Conservation (phyloP, 495 filamentous ascomycete species). For the Hyphodiscus hymeniophilus region DNA sequence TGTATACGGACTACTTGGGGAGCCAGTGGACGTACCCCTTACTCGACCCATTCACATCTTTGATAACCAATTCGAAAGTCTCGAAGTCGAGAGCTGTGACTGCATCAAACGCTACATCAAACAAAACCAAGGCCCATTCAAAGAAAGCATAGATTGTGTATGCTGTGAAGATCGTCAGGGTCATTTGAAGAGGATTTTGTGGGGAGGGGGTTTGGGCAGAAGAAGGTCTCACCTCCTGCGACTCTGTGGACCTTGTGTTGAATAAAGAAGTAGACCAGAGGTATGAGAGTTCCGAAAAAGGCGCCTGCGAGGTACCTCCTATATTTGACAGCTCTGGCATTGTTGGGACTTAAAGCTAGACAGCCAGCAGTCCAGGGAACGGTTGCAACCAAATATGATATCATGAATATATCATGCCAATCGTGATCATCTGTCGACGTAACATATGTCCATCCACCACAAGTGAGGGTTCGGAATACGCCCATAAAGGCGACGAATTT, state of each 20-base stretch:
- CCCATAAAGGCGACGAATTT: slow-evolving; percentile 77
- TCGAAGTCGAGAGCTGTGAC: slow-evolving; percentile 94
- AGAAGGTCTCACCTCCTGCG: slow-evolving; percentile 62
- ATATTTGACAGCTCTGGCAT: slow-evolving; percentile 77
- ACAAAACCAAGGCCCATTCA: slow-evolving; percentile 91
- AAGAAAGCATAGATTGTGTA: slow-evolving; percentile 99
- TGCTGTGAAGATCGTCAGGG: slow-evolving; percentile 41
- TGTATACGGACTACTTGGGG: slow-evolving; percentile 56
- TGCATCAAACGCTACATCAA: slow-evolving; percentile 95
- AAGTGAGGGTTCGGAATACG: slow-evolving; percentile 82
- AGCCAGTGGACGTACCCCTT: slow-evolving; percentile 99
- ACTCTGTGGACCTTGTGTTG: slow-evolving; percentile 97
- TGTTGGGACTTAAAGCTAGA: slow-evolving; percentile 79
- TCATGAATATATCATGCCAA: slow-evolving; percentile 99
- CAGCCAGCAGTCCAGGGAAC: slow-evolving; percentile 94
- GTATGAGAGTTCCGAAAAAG: slow-evolving; percentile 88
- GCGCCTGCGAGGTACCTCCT: slow-evolving; percentile 73
- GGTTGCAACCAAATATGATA: slow-evolving; percentile 90
- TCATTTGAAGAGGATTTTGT: slow-evolving; percentile 7
- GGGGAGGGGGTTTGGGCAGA: too few relatives aligned
- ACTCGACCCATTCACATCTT: slow-evolving; percentile 80
- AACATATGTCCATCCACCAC: slow-evolving; percentile 97
- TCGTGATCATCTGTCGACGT: slow-evolving; percentile 97
- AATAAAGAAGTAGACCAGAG: slow-evolving; percentile 94
- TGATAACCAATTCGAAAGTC: slow-evolving; percentile 79